These are phyloP conservation scores for Phaeolepiota aurea DNA, from an alignment of 768 basidiomycete species.

Conservation along the genomic window DNA sequence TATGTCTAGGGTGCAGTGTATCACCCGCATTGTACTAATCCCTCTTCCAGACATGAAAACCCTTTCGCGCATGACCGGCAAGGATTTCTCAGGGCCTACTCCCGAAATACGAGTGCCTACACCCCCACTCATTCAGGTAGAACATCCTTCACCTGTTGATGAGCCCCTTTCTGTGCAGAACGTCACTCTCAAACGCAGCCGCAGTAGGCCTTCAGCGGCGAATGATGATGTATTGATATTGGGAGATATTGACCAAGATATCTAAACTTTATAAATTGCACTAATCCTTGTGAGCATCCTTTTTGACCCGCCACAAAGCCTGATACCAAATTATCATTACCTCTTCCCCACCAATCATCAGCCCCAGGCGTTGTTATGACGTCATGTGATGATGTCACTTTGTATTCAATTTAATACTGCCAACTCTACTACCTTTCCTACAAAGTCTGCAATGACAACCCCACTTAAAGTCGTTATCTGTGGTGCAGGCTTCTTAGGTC, in stretches of 20 bases:
- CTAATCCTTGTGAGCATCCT: slow-evolving; percentile 4
- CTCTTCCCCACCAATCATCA: too few species aligned
- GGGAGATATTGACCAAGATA: slow-evolving; percentile 21
- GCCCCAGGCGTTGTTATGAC: too few species aligned
- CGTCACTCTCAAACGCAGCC: slow-evolving; percentile 18
- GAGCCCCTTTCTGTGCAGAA: slow-evolving; percentile 10
- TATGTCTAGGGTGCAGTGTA: slow-evolving; percentile 22
- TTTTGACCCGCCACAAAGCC: not conserved
- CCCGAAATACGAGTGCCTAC: slow-evolving; percentile 51
- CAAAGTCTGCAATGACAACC: too few species aligned
- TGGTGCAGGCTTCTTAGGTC: slow-evolving; percentile 58
- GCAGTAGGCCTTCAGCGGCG: slow-evolving; percentile 8
- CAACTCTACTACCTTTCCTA: too few species aligned
- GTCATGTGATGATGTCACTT: too few species aligned
- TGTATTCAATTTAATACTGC: too few species aligned
- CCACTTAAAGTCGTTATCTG: slow-evolving; percentile 37
- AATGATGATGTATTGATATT: slow-evolving; percentile 29
- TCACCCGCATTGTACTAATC: too few species aligned
- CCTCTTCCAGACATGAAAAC: slow-evolving; percentile 53
- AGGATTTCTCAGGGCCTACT: slow-evolving; percentile 76
- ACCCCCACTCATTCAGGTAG: slow-evolving; percentile 14
- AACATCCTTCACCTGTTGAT: slow-evolving; percentile 5
- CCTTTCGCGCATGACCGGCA: slow-evolving; percentile 74
- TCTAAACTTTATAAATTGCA: slow-evolving; percentile 15
- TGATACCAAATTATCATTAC: not conserved